A percentile compares a stretch with the other conserved stretches of the same genome.
These are phyloP conservation scores for Medicago truncatula DNA, from an alignment of 306 rosid genomes.

Conservation along the genomic window MtrunA17r5.0-ANR NC_053044.1:47168001-47168500, in stretches of 20 bases:
- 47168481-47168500: too few relatives aligned
- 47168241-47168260: slow-evolving; percentile 39
- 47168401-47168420: too few relatives aligned
- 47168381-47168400: background rate
- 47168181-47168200: slow-evolving; percentile 35
- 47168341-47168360: background rate
- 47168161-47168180: slow-evolving; percentile 19
- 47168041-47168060: background rate
- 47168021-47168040: slow-evolving; percentile 13
- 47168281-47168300: background rate
- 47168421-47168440: background rate
- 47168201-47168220: slow-evolving; percentile 35
- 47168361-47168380: background rate
- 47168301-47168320: background rate
- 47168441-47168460: background rate
- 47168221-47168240: slow-evolving; percentile 40
- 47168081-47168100: slow-evolving; percentile 5
- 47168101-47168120: slow-evolving; percentile 20
- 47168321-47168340: background rate
- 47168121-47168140: slow-evolving; percentile 24
- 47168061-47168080: slow-evolving; percentile 30
- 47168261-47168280: slow-evolving; percentile 22
- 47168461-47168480: background rate
- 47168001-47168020: slow-evolving; percentile 36
- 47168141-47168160: slow-evolving; percentile 26